These are phyloP conservation scores for Xanthoconium purpureum DNA, from an alignment of 768 basidiomycete genomes.

Conservation along the genomic window DNA sequence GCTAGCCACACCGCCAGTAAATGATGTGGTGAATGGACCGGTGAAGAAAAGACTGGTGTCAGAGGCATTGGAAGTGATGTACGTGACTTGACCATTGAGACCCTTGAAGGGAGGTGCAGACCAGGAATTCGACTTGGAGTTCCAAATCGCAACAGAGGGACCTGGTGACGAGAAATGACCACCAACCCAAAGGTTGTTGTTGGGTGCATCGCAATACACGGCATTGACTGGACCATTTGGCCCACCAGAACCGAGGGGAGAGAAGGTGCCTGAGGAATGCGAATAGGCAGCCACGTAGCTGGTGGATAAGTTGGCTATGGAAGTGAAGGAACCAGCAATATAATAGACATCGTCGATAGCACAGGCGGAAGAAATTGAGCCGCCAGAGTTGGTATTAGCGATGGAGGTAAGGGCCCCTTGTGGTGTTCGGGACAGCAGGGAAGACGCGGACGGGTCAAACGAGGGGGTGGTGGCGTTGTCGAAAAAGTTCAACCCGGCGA, in stretches of 20 bases:
- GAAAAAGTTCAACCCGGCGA: slow-evolving; percentile 82
- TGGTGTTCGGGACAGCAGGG: slow-evolving; percentile 61
- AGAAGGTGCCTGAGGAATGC: slow-evolving; percentile 52
- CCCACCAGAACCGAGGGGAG: slow-evolving; percentile 61
- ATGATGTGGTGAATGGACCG: slow-evolving; percentile 81
- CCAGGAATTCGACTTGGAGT: slow-evolving; percentile 64
- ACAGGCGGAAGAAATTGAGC: slow-evolving; percentile 73
- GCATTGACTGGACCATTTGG: slow-evolving; percentile 73
- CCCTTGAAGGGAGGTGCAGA: slow-evolving; percentile 77
- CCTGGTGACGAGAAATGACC: slow-evolving; percentile 71
- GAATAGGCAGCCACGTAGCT: slow-evolving; percentile 78
- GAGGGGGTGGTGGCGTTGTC: slow-evolving; percentile 50
- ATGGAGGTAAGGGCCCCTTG: slow-evolving; percentile 67
- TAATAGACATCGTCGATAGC: slow-evolving; percentile 66
- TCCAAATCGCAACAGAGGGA: slow-evolving; percentile 69
- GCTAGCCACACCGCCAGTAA: slow-evolving; percentile 47
- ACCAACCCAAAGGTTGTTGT: slow-evolving; percentile 72
- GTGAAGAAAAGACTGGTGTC: slow-evolving; percentile 77
- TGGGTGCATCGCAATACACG: slow-evolving; percentile 70
- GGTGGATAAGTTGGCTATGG: slow-evolving; percentile 56
- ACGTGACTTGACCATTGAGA: slow-evolving; percentile 64
- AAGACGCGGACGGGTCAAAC: slow-evolving; percentile 70
- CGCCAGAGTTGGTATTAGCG: slow-evolving; percentile 79
- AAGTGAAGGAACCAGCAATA: slow-evolving; percentile 80
- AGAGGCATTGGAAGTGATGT: slow-evolving; percentile 74